phyloP scores from a whole-genome alignment of 441 rosid genomes.

The Gossypium trilobum region DNA sequence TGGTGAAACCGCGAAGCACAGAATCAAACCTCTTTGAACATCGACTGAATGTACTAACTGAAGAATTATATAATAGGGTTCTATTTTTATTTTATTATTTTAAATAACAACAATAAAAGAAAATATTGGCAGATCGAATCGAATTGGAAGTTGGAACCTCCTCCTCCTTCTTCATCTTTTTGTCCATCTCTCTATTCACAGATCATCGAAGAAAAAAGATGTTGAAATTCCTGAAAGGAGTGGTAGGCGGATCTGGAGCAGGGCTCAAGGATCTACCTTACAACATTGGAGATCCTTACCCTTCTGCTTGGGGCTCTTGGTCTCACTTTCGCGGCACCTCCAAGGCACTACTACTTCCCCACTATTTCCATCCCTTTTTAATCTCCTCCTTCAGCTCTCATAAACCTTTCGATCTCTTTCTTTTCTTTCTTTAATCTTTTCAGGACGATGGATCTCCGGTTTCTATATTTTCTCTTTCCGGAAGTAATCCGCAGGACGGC shows the following conservation, averaged over 20 bases:
- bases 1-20: not conserved
- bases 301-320: conserved; percentile 96
- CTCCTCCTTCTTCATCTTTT: not conserved
- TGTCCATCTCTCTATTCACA: not conserved
- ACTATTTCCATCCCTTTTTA: not conserved
- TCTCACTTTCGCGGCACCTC: conserved; percentile 83
- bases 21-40: not conserved
- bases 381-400: not conserved
- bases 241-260: conserved; percentile 86
- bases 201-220: conserved; percentile 24
- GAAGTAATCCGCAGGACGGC: conserved; percentile 72
- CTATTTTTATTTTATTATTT: not conserved
- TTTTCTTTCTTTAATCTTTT: not conserved
- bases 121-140: not conserved
- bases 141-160: not conserved
- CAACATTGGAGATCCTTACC: conserved; percentile 76
- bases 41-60: not conserved
- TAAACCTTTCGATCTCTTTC: not conserved
- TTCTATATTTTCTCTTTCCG: conserved; percentile 71
- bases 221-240: conserved; percentile 86
- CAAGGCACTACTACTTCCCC: conserved; percentile 34
- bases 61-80: not conserved
- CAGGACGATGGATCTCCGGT: conserved; percentile 64
- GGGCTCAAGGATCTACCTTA: conserved; percentile 93
- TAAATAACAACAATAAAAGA: not conserved